Conservation (phyloP, 2,329 filamentous ascomycete genomes). For the Graphiopsis chlorocephala region DNA sequence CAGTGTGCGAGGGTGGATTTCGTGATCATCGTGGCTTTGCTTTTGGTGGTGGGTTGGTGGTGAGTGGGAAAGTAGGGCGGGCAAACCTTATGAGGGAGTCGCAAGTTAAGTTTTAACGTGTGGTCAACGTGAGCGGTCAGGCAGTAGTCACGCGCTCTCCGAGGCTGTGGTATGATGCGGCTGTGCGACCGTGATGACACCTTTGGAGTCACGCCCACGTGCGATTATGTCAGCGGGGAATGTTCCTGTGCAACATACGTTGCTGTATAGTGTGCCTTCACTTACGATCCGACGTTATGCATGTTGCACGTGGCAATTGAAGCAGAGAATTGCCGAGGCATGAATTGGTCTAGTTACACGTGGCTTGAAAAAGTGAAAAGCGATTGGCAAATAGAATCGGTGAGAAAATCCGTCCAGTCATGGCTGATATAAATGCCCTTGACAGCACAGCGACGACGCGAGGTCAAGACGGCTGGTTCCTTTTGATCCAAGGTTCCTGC, state of each 20-base stretch:
- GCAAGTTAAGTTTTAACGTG: background rate
- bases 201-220: constrained; percentile 6
- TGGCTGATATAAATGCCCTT: background rate
- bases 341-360: background rate
- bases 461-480: background rate
- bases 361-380: background rate
- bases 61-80: background rate
- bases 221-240: constrained; percentile 5
- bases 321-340: background rate
- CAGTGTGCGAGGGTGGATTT: constrained; percentile 14
- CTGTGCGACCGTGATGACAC: constrained; percentile 64
- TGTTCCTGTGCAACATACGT: background rate
- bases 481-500: background rate
- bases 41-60: constrained; percentile 9
- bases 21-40: constrained; percentile 21
- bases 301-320: background rate
- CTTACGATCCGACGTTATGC: background rate
- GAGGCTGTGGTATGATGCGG: constrained; percentile 79
- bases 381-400: background rate
- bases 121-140: background rate
- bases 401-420: background rate
- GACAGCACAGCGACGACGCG: background rate
- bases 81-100: background rate
- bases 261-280: constrained; percentile 84
- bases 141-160: constrained; percentile 59